phyloP scores from a whole-genome alignment of 192 early-diverging fungal species.

The Backusella parvicylindrica region DNA sequence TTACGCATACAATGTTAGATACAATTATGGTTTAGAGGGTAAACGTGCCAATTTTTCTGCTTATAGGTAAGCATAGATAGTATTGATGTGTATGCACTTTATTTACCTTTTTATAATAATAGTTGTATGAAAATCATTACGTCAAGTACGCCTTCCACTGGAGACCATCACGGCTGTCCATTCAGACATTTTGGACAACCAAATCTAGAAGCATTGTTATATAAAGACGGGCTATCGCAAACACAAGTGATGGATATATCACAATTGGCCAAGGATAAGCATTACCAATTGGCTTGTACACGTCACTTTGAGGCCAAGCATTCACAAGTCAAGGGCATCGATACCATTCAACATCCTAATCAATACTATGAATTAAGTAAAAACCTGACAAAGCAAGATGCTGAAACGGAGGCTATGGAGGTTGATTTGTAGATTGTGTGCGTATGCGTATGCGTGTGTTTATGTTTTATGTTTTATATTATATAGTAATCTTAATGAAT shows the following conservation, averaged over 20 bases:
- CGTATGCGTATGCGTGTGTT: too few species aligned
- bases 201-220: constrained; percentile 60
- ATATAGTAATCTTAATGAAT: too few species aligned
- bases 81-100: not conserved
- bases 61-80: constrained; percentile 47
- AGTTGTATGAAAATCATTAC: constrained; percentile 89
- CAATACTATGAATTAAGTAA: constrained; percentile 75
- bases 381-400: not conserved
- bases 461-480: too few species aligned
- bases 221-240: constrained; percentile 54
- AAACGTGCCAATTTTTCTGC: constrained; percentile 76
- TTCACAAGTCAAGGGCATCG: constrained; percentile 42
- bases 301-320: constrained; percentile 76
- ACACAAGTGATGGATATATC: constrained; percentile 62
- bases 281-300: constrained; percentile 95
- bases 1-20: constrained; percentile 93
- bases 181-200: constrained; percentile 78
- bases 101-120: not conserved
- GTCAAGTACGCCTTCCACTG: constrained; percentile 68
- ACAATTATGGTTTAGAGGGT: constrained; percentile 96
- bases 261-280: constrained; percentile 61
- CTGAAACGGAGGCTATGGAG: not conserved
- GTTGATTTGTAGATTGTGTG: not conserved
- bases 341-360: constrained; percentile 91
- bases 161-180: constrained; percentile 95